These are phyloP conservation scores for Nannochloropsis salina DNA, from an alignment of 108 stramenopile genomes.

Conservation along the genomic window DNA sequence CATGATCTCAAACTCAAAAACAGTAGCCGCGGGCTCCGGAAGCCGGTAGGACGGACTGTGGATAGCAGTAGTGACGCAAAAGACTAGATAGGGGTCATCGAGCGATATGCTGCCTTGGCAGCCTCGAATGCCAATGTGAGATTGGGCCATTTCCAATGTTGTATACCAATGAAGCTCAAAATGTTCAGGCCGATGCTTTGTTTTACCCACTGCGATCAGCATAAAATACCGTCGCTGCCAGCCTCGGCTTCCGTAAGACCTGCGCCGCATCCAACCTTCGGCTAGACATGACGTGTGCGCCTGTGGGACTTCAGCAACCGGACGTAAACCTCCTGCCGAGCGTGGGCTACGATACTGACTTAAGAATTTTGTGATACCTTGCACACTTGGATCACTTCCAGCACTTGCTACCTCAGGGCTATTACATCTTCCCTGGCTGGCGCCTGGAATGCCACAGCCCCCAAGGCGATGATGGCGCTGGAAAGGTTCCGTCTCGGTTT, in stretches of 20 bases:
- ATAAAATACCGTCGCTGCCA: conserved; percentile 15
- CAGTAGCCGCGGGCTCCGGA: neutral
- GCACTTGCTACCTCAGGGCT: no score
- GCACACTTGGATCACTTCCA: no score
- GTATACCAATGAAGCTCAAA: neutral
- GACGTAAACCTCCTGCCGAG: neutral
- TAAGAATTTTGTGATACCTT: no score
- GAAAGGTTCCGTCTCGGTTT: conserved; percentile 23
- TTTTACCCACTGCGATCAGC: neutral
- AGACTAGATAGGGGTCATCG: neutral
- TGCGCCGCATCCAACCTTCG: neutral
- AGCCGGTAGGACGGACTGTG: neutral
- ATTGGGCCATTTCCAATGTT: conserved; percentile 9
- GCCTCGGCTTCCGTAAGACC: neutral
- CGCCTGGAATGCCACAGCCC: neutral
- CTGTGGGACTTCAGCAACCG: neutral
- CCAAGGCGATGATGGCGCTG: conserved; percentile 11
- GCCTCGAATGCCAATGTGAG: neutral
- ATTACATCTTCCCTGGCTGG: no score
- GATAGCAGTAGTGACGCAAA: neutral
- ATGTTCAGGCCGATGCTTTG: conserved; percentile 13
- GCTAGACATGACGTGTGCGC: neutral
- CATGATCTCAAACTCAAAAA: neutral
- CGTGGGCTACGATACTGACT: neutral
- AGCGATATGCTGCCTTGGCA: neutral